Conservation (phyloP, 345 rosid genomes). For the Arabidopsis thaliana region TAIR10.1 NC_003071.7:17435001-17435500, state of each 20-base stretch:
- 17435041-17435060: not conserved
- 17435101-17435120: constrained; percentile 81
- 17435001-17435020: constrained; percentile 82
- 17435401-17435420: constrained; percentile 89
- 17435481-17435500: constrained; percentile 82
- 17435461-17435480: constrained; percentile 81
- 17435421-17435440: constrained; percentile 76
- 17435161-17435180: constrained; percentile 10
- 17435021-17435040: constrained; percentile 42
- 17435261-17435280: constrained; percentile 91
- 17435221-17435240: constrained; percentile 95
- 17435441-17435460: constrained; percentile 75
- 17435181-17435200: not conserved
- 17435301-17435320: constrained; percentile 48
- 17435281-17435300: constrained; percentile 87
- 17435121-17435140: constrained; percentile 85
- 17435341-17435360: constrained; percentile 8
- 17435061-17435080: not conserved
- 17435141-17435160: constrained; percentile 54
- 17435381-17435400: constrained; percentile 50
- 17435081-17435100: constrained; percentile 60
- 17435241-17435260: constrained; percentile 91
- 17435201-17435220: constrained; percentile 10
- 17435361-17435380: constrained; percentile 14
- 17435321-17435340: constrained; percentile 36